Conservation (phyloP, 345 rosid genomes). For the Clausena lansium region DNA sequence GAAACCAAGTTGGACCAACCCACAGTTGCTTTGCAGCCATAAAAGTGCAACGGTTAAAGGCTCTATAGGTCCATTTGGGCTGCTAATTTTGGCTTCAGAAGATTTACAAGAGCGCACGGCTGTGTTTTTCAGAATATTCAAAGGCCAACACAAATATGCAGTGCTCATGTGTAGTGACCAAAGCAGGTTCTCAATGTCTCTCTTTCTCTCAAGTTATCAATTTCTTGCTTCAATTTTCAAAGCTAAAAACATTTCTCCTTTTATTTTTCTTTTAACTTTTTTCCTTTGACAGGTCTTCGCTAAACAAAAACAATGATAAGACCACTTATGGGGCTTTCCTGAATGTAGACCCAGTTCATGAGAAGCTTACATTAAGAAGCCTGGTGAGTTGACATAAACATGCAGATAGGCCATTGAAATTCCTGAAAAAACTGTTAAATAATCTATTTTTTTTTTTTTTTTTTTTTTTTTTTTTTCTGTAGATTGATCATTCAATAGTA, state of each 20-base stretch:
- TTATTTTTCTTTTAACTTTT: too few relatives aligned
- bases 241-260: too few relatives aligned
- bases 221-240: neutral
- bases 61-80: conserved; percentile 70
- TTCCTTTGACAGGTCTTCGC: neutral
- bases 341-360: neutral
- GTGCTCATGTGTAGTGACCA: conserved; percentile 74
- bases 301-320: neutral
- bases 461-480: neutral
- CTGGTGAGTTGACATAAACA: neutral
- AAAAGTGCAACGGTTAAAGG: conserved; percentile 49
- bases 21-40: conserved; percentile 52
- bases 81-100: conserved; percentile 59
- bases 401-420: too few relatives aligned
- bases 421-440: too few relatives aligned
- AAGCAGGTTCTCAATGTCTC: conserved; percentile 34
- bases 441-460: too few relatives aligned
- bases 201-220: neutral
- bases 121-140: conserved; percentile 68
- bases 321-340: neutral
- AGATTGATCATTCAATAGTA: conserved; percentile 62
- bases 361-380: neutral
- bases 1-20: conserved; percentile 49
- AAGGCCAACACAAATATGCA: conserved; percentile 36
- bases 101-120: conserved; percentile 58